Evolutionary conservation across 768 basidiomycete species (phyloP).

Genomic region (Suillus occidentalis): DNA sequence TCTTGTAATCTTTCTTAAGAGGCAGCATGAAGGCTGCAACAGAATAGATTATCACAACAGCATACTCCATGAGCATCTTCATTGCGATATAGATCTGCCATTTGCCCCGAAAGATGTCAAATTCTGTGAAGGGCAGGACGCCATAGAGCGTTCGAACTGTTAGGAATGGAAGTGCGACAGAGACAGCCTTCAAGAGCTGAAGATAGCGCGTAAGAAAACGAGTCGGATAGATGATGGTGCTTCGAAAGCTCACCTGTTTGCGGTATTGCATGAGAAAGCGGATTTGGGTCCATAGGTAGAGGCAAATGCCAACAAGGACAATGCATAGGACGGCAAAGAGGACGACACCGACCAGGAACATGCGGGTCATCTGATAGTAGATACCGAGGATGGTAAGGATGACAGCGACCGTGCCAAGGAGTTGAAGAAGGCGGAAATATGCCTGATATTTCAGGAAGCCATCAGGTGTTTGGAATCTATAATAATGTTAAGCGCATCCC

Average conservation of each 20-base stretch:
- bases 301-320: conserved; percentile 43
- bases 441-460: conserved; percentile 3
- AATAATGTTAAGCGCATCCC: conserved; percentile 6
- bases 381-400: neutral
- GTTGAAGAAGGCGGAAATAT: conserved; percentile 27
- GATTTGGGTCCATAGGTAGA: conserved; percentile 56
- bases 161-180: conserved; percentile 58
- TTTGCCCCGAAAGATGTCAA: conserved; percentile 29
- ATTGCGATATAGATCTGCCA: conserved; percentile 56
- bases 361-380: no score
- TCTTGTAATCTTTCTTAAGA: conserved; percentile 19
- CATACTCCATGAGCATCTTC: conserved; percentile 55
- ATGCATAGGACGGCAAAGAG: conserved; percentile 39
- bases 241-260: conserved; percentile 32
- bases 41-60: conserved; percentile 42
- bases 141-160: conserved; percentile 49
- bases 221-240: conserved; percentile 2
- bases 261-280: conserved; percentile 28
- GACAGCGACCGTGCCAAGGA: conserved; percentile 27
- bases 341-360: conserved; percentile 22
- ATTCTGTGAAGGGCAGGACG: conserved; percentile 43
- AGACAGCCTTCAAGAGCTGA: conserved; percentile 57
- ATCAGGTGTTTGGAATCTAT: conserved; percentile 32
- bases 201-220: conserved; percentile 10
- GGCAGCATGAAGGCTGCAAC: conserved; percentile 21